These are phyloP conservation scores for Zymoseptoria brevis DNA, from an alignment of 2,329 filamentous ascomycete genomes.

Conservation along the genomic window DNA sequence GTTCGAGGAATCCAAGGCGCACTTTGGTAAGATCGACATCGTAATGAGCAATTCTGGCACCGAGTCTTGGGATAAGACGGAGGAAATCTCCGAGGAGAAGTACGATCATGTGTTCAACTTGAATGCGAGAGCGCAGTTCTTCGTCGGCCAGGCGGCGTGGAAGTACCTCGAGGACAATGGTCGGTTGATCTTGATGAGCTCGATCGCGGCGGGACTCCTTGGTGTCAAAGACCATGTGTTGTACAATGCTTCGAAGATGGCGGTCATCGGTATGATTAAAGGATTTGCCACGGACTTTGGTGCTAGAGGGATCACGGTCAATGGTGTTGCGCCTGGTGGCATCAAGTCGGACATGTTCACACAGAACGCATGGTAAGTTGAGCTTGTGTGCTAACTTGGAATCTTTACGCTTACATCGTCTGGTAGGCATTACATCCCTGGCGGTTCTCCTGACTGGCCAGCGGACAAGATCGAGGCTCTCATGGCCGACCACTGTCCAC, in stretches of 20 bases:
- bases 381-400: neutral
- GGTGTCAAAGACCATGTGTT: constrained; percentile 64
- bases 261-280: constrained; percentile 65
- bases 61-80: constrained; percentile 59
- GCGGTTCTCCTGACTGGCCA: constrained; percentile 41
- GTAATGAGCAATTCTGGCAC: constrained; percentile 52
- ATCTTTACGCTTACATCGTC: neutral
- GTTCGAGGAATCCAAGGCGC: constrained; percentile 37
- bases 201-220: constrained; percentile 59
- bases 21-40: constrained; percentile 39
- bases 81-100: constrained; percentile 62
- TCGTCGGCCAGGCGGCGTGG: constrained; percentile 67
- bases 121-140: constrained; percentile 66
- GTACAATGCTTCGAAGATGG: constrained; percentile 65
- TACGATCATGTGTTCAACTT: constrained; percentile 63
- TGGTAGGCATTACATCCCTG: constrained; percentile 45
- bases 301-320: constrained; percentile 59
- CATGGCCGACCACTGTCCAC: constrained; percentile 44
- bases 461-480: constrained; percentile 43
- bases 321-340: constrained; percentile 63
- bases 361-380: constrained; percentile 23
- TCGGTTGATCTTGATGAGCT: constrained; percentile 66
- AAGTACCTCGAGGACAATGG: constrained; percentile 63
- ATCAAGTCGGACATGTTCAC: constrained; percentile 74
- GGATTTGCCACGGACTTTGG: constrained; percentile 65